Evolutionary conservation across 2,329 filamentous ascomycete genomes (phyloP), one percentile per base, ranked within the genome.

Genomic region (Penicillium italicum): DNA sequence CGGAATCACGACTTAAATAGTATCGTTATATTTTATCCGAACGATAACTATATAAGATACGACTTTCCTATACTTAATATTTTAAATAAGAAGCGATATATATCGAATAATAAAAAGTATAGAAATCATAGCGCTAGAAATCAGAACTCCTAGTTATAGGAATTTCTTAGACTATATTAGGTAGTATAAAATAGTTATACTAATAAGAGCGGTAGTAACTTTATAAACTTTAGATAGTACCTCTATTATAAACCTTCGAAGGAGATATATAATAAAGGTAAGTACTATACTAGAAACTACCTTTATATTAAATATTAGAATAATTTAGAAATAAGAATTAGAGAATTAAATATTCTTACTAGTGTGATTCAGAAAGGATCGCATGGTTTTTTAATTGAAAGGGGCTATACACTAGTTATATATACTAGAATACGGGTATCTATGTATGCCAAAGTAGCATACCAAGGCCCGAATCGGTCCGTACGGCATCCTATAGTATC

Each of bases 31-130:
- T 43, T 53, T 48, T 1, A 38, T 49, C 22, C 22, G 38, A 37
- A 40, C 1, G 12, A 55, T 46, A 4, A 26, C 34, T 30, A 34
- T 44, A 44, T 40, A 49, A 40, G 55, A 58, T 38, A 18, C 55
- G 24, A 55, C 41, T 28, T 43, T 36, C n/a, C 20, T 10, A 7
- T 41, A 49, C 45, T 55, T 50, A 16, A 55, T 44, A 49, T 67
- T 68, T n/a, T 51, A 56, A 16, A 49, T 41, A 5, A 66, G 31
- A 34, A 67, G 41, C 2, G 57, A 37, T n/a, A 48, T 38, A 57
- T n/a, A 38, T 51, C 42, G 40, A 54, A 45, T 36, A 37, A 56
- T 22, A 52, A 50, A 41, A 33, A 47, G 26, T 26, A 44, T 10
- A 44, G 26, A 16, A 14, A 44, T 20, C 2, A 4, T 11, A 28